Evolutionary conservation across 2,329 filamentous ascomycete genomes (phyloP).

Genomic region (Microsporum audouinii): DNA sequence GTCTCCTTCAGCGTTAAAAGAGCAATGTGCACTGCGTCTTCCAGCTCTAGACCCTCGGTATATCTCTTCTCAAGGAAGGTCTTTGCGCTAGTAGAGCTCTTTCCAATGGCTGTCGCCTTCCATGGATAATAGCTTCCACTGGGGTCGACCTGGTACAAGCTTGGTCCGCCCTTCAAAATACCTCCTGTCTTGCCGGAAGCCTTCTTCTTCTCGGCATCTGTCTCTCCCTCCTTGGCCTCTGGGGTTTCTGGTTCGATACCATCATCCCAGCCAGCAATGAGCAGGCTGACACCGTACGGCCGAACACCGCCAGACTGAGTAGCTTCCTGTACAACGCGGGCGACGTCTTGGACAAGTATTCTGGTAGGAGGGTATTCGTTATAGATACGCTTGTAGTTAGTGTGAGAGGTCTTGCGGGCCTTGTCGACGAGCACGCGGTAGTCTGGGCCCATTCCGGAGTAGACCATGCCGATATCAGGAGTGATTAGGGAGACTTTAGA

Average conservation of each 20-base stretch:
- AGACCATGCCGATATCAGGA: slow-evolving; percentile 99
- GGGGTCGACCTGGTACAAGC: slow-evolving; percentile 98
- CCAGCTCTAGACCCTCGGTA: slow-evolving; percentile 89
- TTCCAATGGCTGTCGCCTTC: slow-evolving; percentile 98
- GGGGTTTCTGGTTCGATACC: slow-evolving; percentile 78
- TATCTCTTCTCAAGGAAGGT: slow-evolving; percentile 99
- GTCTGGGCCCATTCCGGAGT: slow-evolving; percentile 97
- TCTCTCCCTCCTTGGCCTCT: slow-evolving; percentile 44
- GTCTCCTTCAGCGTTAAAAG: slow-evolving; percentile 96
- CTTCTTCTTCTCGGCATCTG: slow-evolving; percentile 56
- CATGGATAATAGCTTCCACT: slow-evolving; percentile 97
- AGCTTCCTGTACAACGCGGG: slow-evolving; percentile 95
- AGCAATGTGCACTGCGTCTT: slow-evolving; percentile 97
- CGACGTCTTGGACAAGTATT: slow-evolving; percentile 97
- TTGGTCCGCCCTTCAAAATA: slow-evolving; percentile 88
- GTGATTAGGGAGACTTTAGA: slow-evolving; percentile 98
- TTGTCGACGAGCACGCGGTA: slow-evolving; percentile 96
- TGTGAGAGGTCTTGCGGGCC: slow-evolving; percentile 95
- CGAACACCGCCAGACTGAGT: slow-evolving; percentile 96
- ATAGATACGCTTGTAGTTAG: slow-evolving; percentile 98
- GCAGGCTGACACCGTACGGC: slow-evolving; percentile 88
- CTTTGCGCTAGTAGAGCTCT: slow-evolving; percentile 96
- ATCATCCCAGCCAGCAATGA: slow-evolving; percentile 97
- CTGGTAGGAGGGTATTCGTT: slow-evolving; percentile 99
- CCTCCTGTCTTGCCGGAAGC: slow-evolving; percentile 79